These are phyloP conservation scores for Mycosphaerella sp. DNA, from an alignment of 2,329 filamentous ascomycete genomes.

Conservation along the genomic window DNA sequence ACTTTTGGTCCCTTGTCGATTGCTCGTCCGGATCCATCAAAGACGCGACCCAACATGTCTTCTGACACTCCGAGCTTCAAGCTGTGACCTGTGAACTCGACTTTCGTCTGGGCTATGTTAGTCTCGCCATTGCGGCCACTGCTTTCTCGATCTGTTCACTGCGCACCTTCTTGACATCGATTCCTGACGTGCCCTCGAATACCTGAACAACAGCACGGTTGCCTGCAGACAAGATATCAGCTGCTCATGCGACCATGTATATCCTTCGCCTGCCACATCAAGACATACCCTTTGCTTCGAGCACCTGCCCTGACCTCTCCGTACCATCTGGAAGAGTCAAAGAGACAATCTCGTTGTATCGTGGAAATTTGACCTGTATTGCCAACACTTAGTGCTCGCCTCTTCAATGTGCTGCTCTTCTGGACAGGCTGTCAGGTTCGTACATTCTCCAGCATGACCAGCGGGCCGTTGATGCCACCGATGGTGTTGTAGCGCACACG, in stretches of 20 bases:
- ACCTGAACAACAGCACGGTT: slow-evolving; percentile 95
- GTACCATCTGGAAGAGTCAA: slow-evolving; percentile 94
- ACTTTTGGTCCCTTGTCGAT: slow-evolving; percentile 99
- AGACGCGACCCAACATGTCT: slow-evolving; percentile 98
- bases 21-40: slow-evolving; percentile 93
- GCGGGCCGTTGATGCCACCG: slow-evolving; percentile 92
- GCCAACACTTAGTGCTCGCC: slow-evolving; percentile 13
- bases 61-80: slow-evolving; percentile 98
- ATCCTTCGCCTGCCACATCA: background rate
- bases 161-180: slow-evolving; percentile 89
- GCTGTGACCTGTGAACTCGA: slow-evolving; percentile 95
- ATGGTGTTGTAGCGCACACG: slow-evolving; percentile 96
- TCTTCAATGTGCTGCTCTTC: background rate
- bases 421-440: slow-evolving; percentile 32
- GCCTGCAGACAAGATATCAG: slow-evolving; percentile 48
- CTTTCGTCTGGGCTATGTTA: slow-evolving; percentile 63
- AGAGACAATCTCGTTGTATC: slow-evolving; percentile 96
- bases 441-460: slow-evolving; percentile 97
- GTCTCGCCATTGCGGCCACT: background rate
- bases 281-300: slow-evolving; percentile 84
- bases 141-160: background rate
- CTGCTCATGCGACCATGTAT: background rate
- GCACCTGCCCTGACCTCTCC: slow-evolving; percentile 86
- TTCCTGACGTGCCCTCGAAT: slow-evolving; percentile 93
- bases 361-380: slow-evolving; percentile 85